Evolutionary conservation across 352 stramenopile species (phyloP).

Genomic region (Pythium pectinolyticum): DNA sequence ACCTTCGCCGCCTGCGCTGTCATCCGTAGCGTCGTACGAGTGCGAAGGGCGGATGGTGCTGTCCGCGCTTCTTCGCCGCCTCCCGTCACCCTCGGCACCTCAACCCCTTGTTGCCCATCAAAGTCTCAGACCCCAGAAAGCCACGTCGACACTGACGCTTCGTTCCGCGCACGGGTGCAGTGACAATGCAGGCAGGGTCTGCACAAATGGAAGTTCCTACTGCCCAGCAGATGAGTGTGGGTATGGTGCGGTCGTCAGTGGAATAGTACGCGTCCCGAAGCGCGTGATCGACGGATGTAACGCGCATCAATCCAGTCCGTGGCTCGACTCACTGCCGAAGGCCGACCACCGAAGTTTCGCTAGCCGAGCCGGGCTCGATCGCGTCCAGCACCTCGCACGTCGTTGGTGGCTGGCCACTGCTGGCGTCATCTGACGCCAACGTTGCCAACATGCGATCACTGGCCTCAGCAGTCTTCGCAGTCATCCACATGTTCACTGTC

Average conservation of each 20-base stretch:
- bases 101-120: neutral
- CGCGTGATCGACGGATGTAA: neutral
- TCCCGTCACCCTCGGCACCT: no score
- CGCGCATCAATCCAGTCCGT: neutral
- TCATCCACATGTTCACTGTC: neutral
- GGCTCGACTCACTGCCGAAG: neutral
- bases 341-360: neutral
- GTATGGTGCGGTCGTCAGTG: neutral
- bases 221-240: neutral
- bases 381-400: neutral
- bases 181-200: neutral
- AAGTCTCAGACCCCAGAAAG: neutral
- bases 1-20: neutral
- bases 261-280: neutral
- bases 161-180: neutral
- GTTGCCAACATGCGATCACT: neutral
- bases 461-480: neutral
- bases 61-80: no score
- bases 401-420: no score
- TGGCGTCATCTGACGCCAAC: neutral
- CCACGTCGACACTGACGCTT: neutral
- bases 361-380: neutral
- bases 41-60: no score
- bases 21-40: neutral
- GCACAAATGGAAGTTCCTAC: neutral